Conservation (phyloP, 371 early-diverging fungal species). For the Mucor lusitanicus region DNA sequence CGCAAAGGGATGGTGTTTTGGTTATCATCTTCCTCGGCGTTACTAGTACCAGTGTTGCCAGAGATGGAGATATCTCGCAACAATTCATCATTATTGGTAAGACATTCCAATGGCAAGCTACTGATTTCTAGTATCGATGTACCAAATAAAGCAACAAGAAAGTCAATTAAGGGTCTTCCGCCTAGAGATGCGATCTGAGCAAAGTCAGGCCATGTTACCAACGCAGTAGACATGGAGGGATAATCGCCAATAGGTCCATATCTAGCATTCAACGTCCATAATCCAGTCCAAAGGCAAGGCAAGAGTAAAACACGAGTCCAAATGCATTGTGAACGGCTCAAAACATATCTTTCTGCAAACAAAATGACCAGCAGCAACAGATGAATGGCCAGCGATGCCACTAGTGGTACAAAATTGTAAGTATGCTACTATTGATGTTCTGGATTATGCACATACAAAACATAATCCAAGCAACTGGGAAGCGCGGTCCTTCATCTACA, state of each 20-base stretch:
- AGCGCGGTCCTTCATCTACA: background rate
- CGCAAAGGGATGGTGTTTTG: background rate
- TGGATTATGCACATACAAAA: constrained; percentile 10
- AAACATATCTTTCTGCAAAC: constrained; percentile 16
- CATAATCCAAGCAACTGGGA: constrained; percentile 15
- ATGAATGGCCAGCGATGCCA: background rate
- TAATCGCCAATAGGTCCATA: constrained; percentile 32
- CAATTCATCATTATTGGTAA: background rate
- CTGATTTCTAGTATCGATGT: constrained; percentile 25
- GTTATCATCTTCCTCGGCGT: background rate
- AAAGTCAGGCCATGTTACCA: constrained; percentile 32
- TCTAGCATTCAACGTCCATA: constrained; percentile 20
- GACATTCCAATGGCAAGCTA: background rate
- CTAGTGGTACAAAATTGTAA: background rate
- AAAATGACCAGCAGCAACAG: background rate
- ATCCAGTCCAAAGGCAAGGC: constrained; percentile 32
- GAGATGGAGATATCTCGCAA: background rate
- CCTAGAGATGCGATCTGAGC: constrained; percentile 30
- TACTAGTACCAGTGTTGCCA: background rate
- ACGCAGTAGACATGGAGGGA: constrained; percentile 16
- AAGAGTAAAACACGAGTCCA: constrained; percentile 27
- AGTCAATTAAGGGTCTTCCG: constrained; percentile 34
- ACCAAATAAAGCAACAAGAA: constrained; percentile 29
- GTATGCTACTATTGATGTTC: background rate
- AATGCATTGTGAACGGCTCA: background rate